A percentile compares a stretch with the other conserved stretches of the same genome.
Conservation (phyloP, 768 basidiomycete genomes). For the Leucosporidium creatinivorum region DNA sequence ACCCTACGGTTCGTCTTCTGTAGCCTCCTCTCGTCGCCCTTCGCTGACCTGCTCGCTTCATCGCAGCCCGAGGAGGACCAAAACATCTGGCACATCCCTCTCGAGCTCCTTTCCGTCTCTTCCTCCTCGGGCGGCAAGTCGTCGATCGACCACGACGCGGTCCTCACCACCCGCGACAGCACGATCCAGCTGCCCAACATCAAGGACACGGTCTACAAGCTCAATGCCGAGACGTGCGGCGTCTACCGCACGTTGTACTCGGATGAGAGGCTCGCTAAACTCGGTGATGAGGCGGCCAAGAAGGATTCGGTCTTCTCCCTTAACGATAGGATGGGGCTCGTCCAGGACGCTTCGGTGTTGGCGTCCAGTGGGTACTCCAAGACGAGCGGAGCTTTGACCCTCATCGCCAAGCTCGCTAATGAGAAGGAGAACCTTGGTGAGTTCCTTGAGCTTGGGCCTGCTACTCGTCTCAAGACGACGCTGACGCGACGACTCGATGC, state of each 20-base stretch:
- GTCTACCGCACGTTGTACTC: constrained; percentile 83
- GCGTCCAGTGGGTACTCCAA: constrained; percentile 71
- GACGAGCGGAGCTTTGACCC: constrained; percentile 65
- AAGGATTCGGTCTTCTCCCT: constrained; percentile 53
- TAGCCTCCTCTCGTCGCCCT: neutral
- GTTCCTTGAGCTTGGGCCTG: too few species aligned
- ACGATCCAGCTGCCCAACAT: constrained; percentile 61
- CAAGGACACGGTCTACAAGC: constrained; percentile 64
- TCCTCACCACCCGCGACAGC: constrained; percentile 64
- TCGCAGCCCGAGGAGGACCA: constrained; percentile 66
- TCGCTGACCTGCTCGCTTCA: neutral
- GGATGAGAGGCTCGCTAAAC: constrained; percentile 65
- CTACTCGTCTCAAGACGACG: constrained; percentile 43
- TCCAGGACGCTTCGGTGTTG: constrained; percentile 72
- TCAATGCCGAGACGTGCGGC: constrained; percentile 77
- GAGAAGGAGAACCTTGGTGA: constrained; percentile 46
- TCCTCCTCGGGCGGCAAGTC: constrained; percentile 58
- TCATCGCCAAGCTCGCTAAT: constrained; percentile 60
- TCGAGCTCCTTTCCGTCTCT: constrained; percentile 60
- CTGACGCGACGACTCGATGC: constrained; percentile 44
- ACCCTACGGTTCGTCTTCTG: constrained; percentile 10
- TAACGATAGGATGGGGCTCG: constrained; percentile 57
- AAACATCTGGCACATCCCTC: constrained; percentile 82
- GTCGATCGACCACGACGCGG: constrained; percentile 53
- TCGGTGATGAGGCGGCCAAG: constrained; percentile 72